A percentile compares a stretch with the other conserved stretches of the same genome.
Evolutionary conservation across 306 rosid genomes (phyloP).

Genomic region (Cicer judaicum): DNA sequence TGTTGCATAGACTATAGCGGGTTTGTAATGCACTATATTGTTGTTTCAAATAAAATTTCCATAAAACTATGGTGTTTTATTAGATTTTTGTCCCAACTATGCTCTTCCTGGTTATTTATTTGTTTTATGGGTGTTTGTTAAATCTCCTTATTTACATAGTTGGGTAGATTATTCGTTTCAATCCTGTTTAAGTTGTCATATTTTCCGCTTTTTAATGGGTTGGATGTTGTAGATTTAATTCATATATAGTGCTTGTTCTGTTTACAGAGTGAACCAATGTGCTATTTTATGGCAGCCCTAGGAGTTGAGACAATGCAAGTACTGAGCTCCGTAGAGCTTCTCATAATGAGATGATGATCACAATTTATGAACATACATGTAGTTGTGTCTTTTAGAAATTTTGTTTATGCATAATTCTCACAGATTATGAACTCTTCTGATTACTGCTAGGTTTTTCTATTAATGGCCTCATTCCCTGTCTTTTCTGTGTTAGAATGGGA

Average conservation of each 20-base stretch:
- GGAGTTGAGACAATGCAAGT: background rate
- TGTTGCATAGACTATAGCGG: constrained; percentile 34
- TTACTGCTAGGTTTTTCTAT: background rate
- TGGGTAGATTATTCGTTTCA: background rate
- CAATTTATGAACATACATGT: background rate
- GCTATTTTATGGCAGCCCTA: background rate
- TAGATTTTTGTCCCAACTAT: background rate
- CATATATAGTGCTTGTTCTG: background rate
- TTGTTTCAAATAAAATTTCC: constrained; percentile 46
- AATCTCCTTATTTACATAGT: background rate
- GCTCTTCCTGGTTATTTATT: constrained; percentile 9
- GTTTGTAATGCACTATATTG: constrained; percentile 17
- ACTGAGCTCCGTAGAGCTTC: background rate
- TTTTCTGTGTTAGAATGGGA: background rate
- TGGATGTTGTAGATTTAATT: background rate
- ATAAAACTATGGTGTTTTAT: constrained; percentile 3
- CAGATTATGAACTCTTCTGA: background rate
- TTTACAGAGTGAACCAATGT: background rate
- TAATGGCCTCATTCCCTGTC: background rate
- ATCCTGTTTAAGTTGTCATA: background rate
- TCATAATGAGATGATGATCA: background rate
- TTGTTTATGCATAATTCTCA: background rate
- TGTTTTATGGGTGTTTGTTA: constrained; percentile 33
- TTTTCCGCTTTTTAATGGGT: background rate
- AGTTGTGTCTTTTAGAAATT: background rate